Evolutionary conservation across 2,329 filamentous ascomycete species (phyloP).

Genomic region (Trichoderma cornu-damae): DNA sequence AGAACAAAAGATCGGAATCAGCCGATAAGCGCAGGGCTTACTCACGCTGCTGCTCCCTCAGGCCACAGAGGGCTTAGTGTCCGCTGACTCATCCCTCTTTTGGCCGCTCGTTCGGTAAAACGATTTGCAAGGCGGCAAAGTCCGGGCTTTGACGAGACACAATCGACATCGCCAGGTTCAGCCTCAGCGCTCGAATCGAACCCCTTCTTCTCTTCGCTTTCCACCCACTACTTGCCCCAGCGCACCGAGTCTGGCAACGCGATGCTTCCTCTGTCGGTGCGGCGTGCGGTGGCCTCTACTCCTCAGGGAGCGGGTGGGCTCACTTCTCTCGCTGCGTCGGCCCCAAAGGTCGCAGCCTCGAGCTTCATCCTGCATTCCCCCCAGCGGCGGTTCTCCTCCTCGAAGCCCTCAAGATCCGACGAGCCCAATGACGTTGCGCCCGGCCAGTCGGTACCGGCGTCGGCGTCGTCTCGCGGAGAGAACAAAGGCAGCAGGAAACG

Average conservation of each 20-base stretch:
- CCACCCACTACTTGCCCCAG: constrained; percentile 9
- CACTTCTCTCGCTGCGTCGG: constrained; percentile 39
- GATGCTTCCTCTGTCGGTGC: constrained; percentile 54
- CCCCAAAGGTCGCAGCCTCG: constrained; percentile 37
- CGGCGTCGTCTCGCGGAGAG: constrained; percentile 38
- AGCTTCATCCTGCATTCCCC: constrained; percentile 38
- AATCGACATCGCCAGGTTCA: constrained; percentile 33
- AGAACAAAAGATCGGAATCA: not conserved
- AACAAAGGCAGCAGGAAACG: constrained; percentile 47
- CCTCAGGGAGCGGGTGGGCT: constrained; percentile 42
- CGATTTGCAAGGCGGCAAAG: constrained; percentile 34
- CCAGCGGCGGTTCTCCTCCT: constrained; percentile 55
- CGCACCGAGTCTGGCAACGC: constrained; percentile 28
- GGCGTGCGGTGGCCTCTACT: constrained; percentile 47
- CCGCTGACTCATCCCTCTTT: constrained; percentile 14
- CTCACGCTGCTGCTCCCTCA: constrained; percentile 32
- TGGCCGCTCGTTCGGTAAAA: constrained; percentile 31
- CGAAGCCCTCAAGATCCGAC: constrained; percentile 58
- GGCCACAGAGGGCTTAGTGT: constrained; percentile 26
- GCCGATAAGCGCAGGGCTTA: constrained; percentile 13
- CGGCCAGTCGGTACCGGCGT: constrained; percentile 46
- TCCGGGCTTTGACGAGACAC: constrained; percentile 34
- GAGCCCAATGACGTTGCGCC: constrained; percentile 48
- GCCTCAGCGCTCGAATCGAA: constrained; percentile 26
- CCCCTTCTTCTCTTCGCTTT: constrained; percentile 20